Conservation (phyloP, 495 filamentous ascomycete genomes). For the Penicillium roqueforti region DNA sequence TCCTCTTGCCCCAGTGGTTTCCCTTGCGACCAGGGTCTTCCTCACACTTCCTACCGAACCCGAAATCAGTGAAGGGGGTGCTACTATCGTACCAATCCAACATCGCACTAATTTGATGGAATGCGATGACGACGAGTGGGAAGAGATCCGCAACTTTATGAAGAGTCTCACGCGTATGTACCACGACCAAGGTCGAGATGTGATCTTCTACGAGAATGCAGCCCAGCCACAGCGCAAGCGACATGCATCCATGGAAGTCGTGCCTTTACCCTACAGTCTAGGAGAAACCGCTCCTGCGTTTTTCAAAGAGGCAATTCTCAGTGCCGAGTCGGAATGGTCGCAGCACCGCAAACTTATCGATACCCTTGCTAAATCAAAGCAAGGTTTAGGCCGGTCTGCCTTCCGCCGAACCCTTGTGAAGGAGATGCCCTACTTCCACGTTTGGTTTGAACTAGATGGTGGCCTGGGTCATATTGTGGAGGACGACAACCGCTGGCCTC, state of each 20-base stretch:
- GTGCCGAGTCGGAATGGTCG: constrained; percentile 85
- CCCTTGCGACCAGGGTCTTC: constrained; percentile 80
- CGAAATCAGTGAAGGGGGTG: constrained; percentile 77
- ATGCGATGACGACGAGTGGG: constrained; percentile 99
- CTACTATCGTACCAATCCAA: constrained; percentile 83
- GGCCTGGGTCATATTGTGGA: constrained; percentile 92
- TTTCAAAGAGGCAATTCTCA: constrained; percentile 90
- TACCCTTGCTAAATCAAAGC: constrained; percentile 65
- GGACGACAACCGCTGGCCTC: constrained; percentile 81
- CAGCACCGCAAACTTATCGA: constrained; percentile 95
- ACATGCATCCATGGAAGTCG: constrained; percentile 81
- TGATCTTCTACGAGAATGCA: constrained; percentile 97
- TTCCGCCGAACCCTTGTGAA: constrained; percentile 82
- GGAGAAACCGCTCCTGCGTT: constrained; percentile 91
- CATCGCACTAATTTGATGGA: constrained; percentile 88
- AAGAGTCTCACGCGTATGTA: constrained; percentile 92
- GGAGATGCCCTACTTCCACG: constrained; percentile 99
- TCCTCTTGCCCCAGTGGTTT: constrained; percentile 86
- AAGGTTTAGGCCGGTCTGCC: constrained; percentile 71
- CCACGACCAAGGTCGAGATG: constrained; percentile 81
- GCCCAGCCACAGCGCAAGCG: constrained; percentile 70
- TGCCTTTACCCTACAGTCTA: constrained; percentile 81
- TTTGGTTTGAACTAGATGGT: constrained; percentile 91
- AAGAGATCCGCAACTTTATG: constrained; percentile 99
- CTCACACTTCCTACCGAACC: constrained; percentile 87